Base-by-base conservation (phyloP, 2,329 filamentous ascomycete species). In the Parastagonospora avenae region DNA sequence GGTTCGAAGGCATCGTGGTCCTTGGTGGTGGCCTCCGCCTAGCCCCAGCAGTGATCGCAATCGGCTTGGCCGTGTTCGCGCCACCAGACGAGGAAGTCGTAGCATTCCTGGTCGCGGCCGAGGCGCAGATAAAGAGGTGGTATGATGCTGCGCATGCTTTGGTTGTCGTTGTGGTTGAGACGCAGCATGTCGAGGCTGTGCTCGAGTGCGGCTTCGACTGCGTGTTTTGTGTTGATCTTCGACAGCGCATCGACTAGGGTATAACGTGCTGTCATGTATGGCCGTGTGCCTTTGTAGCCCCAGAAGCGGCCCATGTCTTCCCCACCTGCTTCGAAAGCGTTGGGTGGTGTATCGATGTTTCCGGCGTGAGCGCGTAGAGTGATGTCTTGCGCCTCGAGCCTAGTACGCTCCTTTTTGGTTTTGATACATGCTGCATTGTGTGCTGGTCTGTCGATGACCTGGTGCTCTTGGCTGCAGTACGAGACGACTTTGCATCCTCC, bases 1-100 rank as follows among this genome's bases (percentile, higher is more conserved):
- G 8, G 40, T 59, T 82, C 80, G 14, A 82, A 68, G 0, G 66
- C 66, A 56, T 82, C 71, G 8, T 73, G 77, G 8, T 65, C 59
- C 24, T 68, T 71, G 36, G 75, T 45, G 48, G 79, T 59, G 3
- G 79, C 66, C 50, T 7, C 57, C 59, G 72, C 63, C 76, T 42
- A 78, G 4, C 38, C 38, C 38, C 24, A 41, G n/a, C n/a, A 68
- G 45, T 77, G 77, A 35, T 68, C 15, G 8, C 42, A 28, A 2
- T 62, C 41, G n/a, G 2, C 10, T 11, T 52, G 30, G 4, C 51
- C 65, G 1, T 54, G 55, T 1, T 62, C 68, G 4, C 54, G 62
- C 69, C 70, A 81, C 78, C 76, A 81, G 63, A 79, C 81, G 58
- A 74, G 40, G 32, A 79, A 78, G 46, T 79, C 75, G 52, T 80